phyloP scores from a whole-genome alignment of 345 rosid species.

The Moringa oleifera region DNA sequence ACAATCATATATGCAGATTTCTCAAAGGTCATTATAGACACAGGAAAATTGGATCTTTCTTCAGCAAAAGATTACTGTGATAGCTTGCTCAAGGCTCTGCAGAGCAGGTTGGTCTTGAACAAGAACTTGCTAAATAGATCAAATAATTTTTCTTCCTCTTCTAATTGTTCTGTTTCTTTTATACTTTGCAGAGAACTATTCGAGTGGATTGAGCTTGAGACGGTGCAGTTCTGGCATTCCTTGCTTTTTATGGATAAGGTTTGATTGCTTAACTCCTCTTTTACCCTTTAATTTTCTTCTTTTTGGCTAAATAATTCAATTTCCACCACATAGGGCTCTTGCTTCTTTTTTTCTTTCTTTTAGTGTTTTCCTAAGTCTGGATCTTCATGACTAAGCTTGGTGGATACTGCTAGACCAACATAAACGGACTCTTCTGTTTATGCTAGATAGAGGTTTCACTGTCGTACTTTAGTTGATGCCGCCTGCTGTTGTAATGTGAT shows the following conservation, averaged over 20 bases:
- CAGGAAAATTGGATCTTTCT: conserved; percentile 64
- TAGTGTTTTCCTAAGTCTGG: not conserved
- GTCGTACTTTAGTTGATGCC: too few species aligned
- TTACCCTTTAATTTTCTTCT: not conserved
- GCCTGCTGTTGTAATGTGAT: too few species aligned
- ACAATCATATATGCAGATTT: conserved; percentile 83
- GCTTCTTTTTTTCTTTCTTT: not conserved
- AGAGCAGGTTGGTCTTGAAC: conserved; percentile 48
- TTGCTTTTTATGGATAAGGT: conserved; percentile 99
- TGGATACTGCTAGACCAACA: too few species aligned
- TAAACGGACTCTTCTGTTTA: too few species aligned
- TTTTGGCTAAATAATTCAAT: not conserved
- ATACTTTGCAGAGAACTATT: conserved; percentile 59
- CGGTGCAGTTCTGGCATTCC: conserved; percentile 77
- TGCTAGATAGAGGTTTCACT: too few species aligned
- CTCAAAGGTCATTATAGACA: conserved; percentile 81
- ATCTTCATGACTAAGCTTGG: too few species aligned
- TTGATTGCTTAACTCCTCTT: conserved; percentile 14
- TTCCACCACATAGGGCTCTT: not conserved
- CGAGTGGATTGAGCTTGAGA: conserved; percentile 88
- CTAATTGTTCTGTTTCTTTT: conserved; percentile 18
- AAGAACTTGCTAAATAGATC: conserved; percentile 2
- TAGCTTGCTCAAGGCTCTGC: conserved; percentile 77
- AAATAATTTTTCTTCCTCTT: conserved; percentile 11
- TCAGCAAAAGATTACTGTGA: conserved; percentile 85